Conservation (phyloP, 345 rosid genomes). For the Eucalyptus viminalis region DNA sequence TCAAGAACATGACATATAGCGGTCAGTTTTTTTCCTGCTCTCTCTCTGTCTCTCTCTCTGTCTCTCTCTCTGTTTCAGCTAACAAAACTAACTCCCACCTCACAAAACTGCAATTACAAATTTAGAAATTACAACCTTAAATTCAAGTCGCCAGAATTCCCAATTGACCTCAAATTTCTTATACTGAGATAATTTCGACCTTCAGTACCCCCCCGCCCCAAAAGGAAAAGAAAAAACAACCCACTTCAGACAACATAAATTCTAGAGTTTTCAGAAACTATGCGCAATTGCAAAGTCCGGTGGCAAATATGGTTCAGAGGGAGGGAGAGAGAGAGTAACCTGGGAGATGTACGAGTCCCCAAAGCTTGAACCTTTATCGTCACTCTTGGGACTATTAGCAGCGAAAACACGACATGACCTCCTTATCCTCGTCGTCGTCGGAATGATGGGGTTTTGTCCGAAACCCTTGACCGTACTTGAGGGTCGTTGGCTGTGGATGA, state of each 20-base stretch:
- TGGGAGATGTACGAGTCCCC: not conserved
- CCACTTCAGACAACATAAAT: not conserved
- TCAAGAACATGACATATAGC: not conserved
- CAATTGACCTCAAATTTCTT: not conserved
- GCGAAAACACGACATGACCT: not conserved
- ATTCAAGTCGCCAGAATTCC: not conserved
- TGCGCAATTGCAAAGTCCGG: not conserved
- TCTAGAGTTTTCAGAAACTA: not conserved
- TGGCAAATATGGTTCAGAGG: not conserved
- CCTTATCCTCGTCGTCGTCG: not conserved
- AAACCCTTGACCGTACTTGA: not conserved
- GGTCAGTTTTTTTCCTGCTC: not conserved
- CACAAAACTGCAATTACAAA: not conserved
- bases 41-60: not conserved
- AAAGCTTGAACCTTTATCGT: not conserved
- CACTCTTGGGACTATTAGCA: not conserved
- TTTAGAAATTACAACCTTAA: not conserved
- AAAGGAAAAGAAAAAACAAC: too few relatives aligned
- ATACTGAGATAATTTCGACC: not conserved
- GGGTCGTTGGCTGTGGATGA: not conserved
- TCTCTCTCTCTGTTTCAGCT: not conserved
- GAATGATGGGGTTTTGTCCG: not conserved
- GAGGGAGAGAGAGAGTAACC: not conserved
- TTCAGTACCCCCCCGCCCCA: not conserved
- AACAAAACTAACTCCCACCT: not conserved